phyloP scores from a whole-genome alignment of 2,329 filamentous ascomycete genomes.

The Colletotrichum brevisporum region DNA sequence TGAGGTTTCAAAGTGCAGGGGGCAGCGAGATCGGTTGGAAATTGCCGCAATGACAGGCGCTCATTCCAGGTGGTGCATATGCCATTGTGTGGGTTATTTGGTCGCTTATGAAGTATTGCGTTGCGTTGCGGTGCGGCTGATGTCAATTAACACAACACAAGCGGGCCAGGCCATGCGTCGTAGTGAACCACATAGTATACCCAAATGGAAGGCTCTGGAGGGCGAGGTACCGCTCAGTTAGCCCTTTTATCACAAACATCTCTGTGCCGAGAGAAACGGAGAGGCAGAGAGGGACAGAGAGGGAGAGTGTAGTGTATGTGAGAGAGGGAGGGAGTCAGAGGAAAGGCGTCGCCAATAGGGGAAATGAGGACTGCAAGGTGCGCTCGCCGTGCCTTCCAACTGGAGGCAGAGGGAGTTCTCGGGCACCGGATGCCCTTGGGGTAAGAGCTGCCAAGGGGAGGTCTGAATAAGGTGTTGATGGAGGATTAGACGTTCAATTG shows the following conservation, averaged over 20 bases:
- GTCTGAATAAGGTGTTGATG: conserved; percentile 23
- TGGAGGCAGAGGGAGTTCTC: too few species aligned
- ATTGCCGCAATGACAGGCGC: conserved; percentile 19
- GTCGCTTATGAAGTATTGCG: conserved; percentile 12
- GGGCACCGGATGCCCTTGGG: neutral
- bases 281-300: too few species aligned
- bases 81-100: conserved; percentile 1
- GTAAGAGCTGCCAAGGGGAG: neutral
- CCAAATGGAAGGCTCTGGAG: neutral
- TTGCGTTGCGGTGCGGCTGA: conserved; percentile 29
- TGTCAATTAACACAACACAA: conserved; percentile 20
- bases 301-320: too few species aligned
- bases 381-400: too few species aligned
- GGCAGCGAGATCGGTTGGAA: neutral
- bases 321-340: too few species aligned
- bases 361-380: neutral
- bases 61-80: conserved; percentile 3
- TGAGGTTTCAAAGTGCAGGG: neutral
- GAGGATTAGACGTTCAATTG: neutral
- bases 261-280: too few species aligned
- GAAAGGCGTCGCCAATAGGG: too few species aligned
- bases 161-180: conserved; percentile 7
- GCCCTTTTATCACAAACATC: too few species aligned
- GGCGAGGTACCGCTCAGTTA: too few species aligned
- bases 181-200: conserved; percentile 12